Percentiles rank a stretch among this genome's conserved stretches.
These are phyloP conservation scores for Lyophyllum decastes DNA, from an alignment of 768 basidiomycete species.

Conservation along the genomic window DNA sequence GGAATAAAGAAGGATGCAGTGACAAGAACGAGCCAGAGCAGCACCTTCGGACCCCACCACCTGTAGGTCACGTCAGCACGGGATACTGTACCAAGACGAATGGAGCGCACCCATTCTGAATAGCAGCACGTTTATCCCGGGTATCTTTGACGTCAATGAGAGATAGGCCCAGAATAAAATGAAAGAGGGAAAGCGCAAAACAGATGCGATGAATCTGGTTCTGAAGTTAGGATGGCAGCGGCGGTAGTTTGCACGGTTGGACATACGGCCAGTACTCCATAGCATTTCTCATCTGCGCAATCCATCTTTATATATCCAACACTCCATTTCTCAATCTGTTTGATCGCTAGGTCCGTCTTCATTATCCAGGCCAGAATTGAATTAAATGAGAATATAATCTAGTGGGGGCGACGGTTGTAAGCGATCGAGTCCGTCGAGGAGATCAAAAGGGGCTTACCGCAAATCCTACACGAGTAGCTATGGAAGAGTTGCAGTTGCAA, in stretches of 20 bases:
- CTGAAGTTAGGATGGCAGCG: slow-evolving; percentile 4
- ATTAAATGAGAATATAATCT: slow-evolving; percentile 95
- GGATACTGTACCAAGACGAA: background rate
- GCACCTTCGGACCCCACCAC: slow-evolving; percentile 98
- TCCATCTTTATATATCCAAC: slow-evolving; percentile 99
- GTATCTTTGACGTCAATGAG: slow-evolving; percentile 91
- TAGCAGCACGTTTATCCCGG: slow-evolving; percentile 86
- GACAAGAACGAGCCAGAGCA: slow-evolving; percentile 85
- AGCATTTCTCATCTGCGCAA: slow-evolving; percentile 90
- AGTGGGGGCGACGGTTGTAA: background rate
- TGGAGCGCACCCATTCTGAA: slow-evolving; percentile 87
- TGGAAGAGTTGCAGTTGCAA: slow-evolving; percentile 98
- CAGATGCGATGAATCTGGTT: slow-evolving; percentile 90
- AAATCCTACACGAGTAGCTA: slow-evolving; percentile 95
- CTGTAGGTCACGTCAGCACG: slow-evolving; percentile 37
- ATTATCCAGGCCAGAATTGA: slow-evolving; percentile 97
- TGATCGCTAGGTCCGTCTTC: slow-evolving; percentile 86
- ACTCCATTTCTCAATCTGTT: slow-evolving; percentile 87
- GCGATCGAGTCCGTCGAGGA: background rate
- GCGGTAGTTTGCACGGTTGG: background rate
- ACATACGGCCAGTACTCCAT: slow-evolving; percentile 91
- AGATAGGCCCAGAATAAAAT: slow-evolving; percentile 74
- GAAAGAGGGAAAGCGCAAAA: slow-evolving; percentile 90
- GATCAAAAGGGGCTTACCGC: slow-evolving; percentile 54
- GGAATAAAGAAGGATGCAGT: slow-evolving; percentile 91